phyloP scores from a whole-genome alignment of 108 stramenopile genomes.

The Parietichytrium sp. region DNA sequence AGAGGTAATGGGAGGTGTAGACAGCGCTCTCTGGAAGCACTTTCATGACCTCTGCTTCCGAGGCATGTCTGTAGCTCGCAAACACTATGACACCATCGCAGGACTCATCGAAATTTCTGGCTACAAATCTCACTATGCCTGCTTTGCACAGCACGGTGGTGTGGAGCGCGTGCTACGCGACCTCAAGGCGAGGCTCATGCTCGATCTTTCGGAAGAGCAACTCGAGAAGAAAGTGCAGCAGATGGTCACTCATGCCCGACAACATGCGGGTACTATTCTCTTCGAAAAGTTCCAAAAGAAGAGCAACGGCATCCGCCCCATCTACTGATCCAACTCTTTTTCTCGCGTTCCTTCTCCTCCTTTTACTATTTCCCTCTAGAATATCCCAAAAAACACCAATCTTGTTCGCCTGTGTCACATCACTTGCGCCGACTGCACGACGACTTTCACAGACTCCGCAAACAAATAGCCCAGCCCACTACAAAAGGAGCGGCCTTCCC shows the following conservation, averaged over 20 bases:
- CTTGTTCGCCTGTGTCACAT: no score
- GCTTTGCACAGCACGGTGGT: slow-evolving; percentile 1
- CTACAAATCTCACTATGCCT: neutral
- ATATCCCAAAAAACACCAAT: no score
- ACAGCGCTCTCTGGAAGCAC: neutral
- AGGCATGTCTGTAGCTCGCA: neutral
- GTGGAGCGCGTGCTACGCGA: slow-evolving; percentile 13
- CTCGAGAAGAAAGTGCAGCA: neutral
- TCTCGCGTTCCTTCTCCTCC: no score
- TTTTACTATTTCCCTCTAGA: no score
- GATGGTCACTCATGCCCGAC: neutral
- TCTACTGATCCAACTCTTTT: slow-evolving; percentile 34
- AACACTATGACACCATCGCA: neutral
- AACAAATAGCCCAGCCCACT: no score
- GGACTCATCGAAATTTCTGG: neutral
- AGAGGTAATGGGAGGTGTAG: slow-evolving; percentile 55
- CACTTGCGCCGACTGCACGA: no score
- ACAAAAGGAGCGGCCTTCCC: no score
- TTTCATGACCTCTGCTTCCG: slow-evolving; percentile 24
- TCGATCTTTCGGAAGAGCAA: neutral
- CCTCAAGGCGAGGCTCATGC: neutral
- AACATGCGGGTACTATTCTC: slow-evolving; percentile 11
- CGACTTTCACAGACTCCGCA: no score
- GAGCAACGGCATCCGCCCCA: slow-evolving; percentile 1
- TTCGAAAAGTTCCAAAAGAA: slow-evolving; percentile 4